Base-by-base conservation (phyloP, 495 filamentous ascomycete genomes). In the Stereocaulon alpinum region DNA sequence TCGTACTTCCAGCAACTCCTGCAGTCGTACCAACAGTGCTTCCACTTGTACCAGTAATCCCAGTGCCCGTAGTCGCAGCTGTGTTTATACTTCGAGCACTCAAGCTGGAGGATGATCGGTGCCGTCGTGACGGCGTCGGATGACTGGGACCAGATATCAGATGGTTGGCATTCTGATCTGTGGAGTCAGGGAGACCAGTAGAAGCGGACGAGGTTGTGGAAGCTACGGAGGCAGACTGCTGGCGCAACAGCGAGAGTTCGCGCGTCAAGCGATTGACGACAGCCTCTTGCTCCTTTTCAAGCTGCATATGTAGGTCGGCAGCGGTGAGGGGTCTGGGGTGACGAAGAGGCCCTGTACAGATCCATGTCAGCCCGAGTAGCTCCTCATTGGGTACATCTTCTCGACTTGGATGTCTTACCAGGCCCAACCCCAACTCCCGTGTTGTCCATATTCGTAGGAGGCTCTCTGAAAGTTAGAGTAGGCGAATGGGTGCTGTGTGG, bases 221-320 rank as follows among this genome's bases (percentile, higher is more conserved):
- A 53, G 83, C 84, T 34, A 89, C 87, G 14, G 86, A 91, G 15
- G 86, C 84, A 63, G 89, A 89, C 62, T 88, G 86, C 44, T 88
- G 85, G 58, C 91, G 86, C 43, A 96, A 83, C 42, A 84, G 70
- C 14, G 83, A 80, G 50, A 96, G 84, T 66, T 96, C 91, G 57
- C 91, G 84, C 2, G 88, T 92, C 55, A 96, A 80, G 49, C 90
- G 88, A 73, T 96, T 96, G 48, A 95, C 91, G 66, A 95, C 84
- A n/a, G 88, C 86, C 70, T 96, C 91, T 67, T 96, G 91, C 66
- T 95, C 91, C 67, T 91, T 89, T 73, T 96, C 91, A 41, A 95
- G 76, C 70, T 91, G 82, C 62, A 86, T 72, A 72, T 95, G 89
- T 42, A 96, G 75, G 67, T 95, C 91, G 2, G 87, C 87, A 11